Evolutionary conservation across 257 asterid species (phyloP).

Genomic region (Nicotiana knightiana): DNA sequence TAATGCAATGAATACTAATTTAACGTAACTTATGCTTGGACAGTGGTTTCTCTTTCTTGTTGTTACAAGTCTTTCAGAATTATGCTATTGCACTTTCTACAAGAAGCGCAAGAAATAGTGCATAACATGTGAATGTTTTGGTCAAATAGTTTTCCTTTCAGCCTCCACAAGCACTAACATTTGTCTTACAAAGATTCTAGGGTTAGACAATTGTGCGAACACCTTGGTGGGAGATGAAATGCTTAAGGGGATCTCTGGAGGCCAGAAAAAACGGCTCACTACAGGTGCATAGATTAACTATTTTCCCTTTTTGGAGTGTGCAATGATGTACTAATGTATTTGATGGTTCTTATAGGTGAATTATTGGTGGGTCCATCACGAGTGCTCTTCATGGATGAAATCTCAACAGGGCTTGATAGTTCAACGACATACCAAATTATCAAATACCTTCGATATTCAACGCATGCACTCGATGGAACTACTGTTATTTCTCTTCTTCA

Average conservation of each 20-base stretch:
- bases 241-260: slow-evolving; percentile 96
- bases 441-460: slow-evolving; percentile 72
- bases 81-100: neutral
- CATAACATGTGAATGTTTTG: neutral
- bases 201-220: slow-evolving; percentile 85
- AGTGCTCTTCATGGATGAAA: slow-evolving; percentile 91
- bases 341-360: slow-evolving; percentile 61
- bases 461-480: slow-evolving; percentile 77
- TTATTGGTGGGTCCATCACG: slow-evolving; percentile 77
- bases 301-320: slow-evolving; percentile 14
- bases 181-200: slow-evolving; percentile 77
- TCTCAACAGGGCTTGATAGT: slow-evolving; percentile 95
- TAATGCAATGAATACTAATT: neutral
- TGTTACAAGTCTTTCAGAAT: neutral
- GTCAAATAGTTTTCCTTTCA: neutral
- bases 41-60: neutral
- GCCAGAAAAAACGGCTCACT: slow-evolving; percentile 89
- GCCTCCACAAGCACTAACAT: slow-evolving; percentile 17
- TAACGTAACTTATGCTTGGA: neutral
- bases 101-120: neutral
- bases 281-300: slow-evolving; percentile 44
- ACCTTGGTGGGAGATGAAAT: slow-evolving; percentile 94
- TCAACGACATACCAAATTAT: slow-evolving; percentile 83
- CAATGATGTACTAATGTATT: slow-evolving; percentile 16
- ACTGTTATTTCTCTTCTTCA: slow-evolving; percentile 85